Evolutionary conservation across 192 early-diverging fungal genomes (phyloP).

Genomic region (Lobosporangium transversale): DNA sequence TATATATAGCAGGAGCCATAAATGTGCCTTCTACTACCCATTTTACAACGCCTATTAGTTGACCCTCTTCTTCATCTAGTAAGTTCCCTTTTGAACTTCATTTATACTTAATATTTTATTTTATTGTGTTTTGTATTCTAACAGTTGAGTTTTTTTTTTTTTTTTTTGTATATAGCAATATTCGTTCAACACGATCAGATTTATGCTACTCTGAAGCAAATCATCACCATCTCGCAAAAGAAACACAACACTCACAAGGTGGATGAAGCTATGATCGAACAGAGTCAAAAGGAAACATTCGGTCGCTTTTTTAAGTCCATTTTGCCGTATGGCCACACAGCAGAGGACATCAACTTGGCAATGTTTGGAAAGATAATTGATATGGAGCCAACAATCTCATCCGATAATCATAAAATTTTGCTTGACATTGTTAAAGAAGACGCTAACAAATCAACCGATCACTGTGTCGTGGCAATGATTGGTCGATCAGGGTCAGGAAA

Average conservation of each 20-base stretch:
- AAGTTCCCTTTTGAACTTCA: no score
- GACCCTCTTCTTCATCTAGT: no score
- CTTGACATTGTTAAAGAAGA: constrained; percentile 23
- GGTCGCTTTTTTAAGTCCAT: constrained; percentile 28
- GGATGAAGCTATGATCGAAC: constrained; percentile 12
- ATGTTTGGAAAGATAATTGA: constrained; percentile 40
- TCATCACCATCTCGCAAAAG: background rate
- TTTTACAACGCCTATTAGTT: background rate
- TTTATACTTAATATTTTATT: no score
- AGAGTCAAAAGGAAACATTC: constrained; percentile 24
- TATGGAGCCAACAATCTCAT: constrained; percentile 23
- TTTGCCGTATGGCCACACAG: constrained; percentile 25
- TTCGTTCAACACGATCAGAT: background rate
- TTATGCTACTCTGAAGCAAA: background rate
- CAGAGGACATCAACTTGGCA: constrained; percentile 11
- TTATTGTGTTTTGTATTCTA: background rate
- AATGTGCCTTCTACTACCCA: no score
- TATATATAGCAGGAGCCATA: no score
- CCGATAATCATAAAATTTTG: constrained; percentile 17
- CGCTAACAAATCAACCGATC: constrained; percentile 1
- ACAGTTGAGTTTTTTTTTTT: no score
- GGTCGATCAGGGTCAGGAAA: constrained; percentile 49
- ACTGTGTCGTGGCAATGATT: constrained; percentile 38
- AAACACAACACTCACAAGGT: constrained; percentile 4
- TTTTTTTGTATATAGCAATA: no score